Base-by-base conservation (phyloP, 768 basidiomycete genomes). In the Amanita thiersii region DNA sequence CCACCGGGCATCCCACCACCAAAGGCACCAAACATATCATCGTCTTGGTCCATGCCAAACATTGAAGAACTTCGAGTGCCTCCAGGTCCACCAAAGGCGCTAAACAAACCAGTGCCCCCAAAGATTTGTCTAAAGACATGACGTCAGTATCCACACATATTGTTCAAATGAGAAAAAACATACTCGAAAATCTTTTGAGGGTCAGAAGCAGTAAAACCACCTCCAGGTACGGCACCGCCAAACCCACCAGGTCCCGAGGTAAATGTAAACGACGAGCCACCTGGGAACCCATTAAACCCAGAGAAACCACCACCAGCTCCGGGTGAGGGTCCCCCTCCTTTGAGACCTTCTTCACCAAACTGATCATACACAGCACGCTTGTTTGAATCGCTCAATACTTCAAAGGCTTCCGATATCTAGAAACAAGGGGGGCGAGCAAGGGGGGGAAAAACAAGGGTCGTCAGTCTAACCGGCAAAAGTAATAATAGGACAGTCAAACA, bases 291-390 rank as follows among this genome's bases (percentile, higher is more conserved):
- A 29, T 57, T 54, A 48, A 69, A 69, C 11, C 69, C 64, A 4
- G 68, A 58, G 59, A 62, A 66, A 8, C 59, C 62, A n/a, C 61
- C 63, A 31, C 72, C 74, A 31, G 74, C 74, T 24, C 72, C 75
- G 44, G 79, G 75, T 21, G 65, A 52, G 2, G 71, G 65, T 0
- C 68, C 75, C 25, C 75, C 75, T 5, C 75, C 75, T 58, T 97
- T 97, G 50, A 97, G 72, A 1, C 94, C 93, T 43, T 96, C 93
- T 58, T 96, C 92, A 25, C 94, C 94, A 42, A 92, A 82, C 51
- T 96, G 89, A 60, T 96, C 93, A 50, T 92, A 97, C 5, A 90
- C 56, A 0, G 85, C 63, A 17, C 88, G 82, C 54, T 90, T 91
- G 56, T 89, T 70, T 59, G 78, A 77, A 62, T 96, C 91, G 38